phyloP scores from a whole-genome alignment of 441 rosid species.

The Bruguiera hainesii region DNA sequence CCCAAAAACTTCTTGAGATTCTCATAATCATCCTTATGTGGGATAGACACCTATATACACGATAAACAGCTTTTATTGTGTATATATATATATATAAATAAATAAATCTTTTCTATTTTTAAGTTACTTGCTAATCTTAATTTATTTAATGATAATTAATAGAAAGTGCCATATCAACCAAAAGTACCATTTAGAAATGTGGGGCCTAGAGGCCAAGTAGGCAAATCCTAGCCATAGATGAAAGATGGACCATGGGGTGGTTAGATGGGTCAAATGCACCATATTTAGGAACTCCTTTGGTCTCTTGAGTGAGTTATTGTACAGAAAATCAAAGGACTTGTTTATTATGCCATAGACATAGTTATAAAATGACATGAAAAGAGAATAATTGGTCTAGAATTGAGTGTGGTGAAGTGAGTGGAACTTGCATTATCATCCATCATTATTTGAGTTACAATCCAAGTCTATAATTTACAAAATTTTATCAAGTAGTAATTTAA shows the following conservation, averaged over 20 bases:
- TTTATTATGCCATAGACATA: conserved; percentile 45
- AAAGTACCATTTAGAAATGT: conserved; percentile 31
- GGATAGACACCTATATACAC: conserved; percentile 28
- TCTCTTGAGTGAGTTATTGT: conserved; percentile 30
- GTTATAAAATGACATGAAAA: conserved; percentile 61
- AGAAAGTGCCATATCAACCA: conserved; percentile 39
- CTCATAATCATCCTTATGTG: conserved; percentile 28
- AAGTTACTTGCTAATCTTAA: too few relatives aligned
- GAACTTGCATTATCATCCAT: conserved; percentile 23
- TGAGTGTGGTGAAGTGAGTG: conserved; percentile 68
- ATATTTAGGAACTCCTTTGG: conserved; percentile 42
- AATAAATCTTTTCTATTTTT: too few relatives aligned
- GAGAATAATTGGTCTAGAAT: conserved; percentile 47
- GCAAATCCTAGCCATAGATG: conserved; percentile 46
- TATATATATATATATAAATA: too few relatives aligned
- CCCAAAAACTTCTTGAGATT: conserved; percentile 30
- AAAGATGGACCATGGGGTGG: conserved; percentile 42
- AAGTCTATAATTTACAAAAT: not conserved
- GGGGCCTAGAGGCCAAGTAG: conserved; percentile 40
- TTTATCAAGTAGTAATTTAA: too few relatives aligned
- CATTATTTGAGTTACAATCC: too few relatives aligned
- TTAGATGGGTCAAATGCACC: conserved; percentile 49
- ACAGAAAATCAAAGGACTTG: conserved; percentile 28
- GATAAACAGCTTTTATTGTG: conserved; percentile 27
- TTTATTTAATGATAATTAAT: too few relatives aligned